These are phyloP conservation scores for Aureobasidium sp. DNA, from an alignment of 2,329 filamentous ascomycete species.

Conservation along the genomic window DNA sequence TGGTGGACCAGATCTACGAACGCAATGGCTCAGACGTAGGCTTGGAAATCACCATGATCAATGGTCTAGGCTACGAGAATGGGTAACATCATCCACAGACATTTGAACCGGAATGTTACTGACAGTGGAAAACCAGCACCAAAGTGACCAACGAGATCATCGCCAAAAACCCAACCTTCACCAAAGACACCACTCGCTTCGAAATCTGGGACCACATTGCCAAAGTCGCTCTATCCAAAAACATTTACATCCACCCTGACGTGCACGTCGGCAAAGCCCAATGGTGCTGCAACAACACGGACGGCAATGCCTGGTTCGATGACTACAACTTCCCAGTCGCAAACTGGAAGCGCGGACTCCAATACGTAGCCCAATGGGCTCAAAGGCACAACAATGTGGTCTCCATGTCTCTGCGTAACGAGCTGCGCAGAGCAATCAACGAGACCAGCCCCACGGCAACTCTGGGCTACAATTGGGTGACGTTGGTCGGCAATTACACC, in stretches of 20 bases:
- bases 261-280: conserved; percentile 46
- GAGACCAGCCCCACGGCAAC: conserved; percentile 29
- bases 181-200: conserved; percentile 41
- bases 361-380: conserved; percentile 53
- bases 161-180: conserved; percentile 50
- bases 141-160: conserved; percentile 48
- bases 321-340: conserved; percentile 27
- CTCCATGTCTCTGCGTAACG: conserved; percentile 49
- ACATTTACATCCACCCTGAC: conserved; percentile 54
- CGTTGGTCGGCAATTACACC: conserved; percentile 47
- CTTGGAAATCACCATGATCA: conserved; percentile 20
- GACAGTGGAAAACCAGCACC: conserved; percentile 23
- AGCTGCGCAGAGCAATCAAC: conserved; percentile 40
- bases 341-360: conserved; percentile 55
- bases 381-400: conserved; percentile 36
- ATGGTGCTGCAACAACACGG: conserved; percentile 45
- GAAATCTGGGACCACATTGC: conserved; percentile 49
- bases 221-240: conserved; percentile 44
- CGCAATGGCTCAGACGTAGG: conserved; percentile 19
- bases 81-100: conserved; percentile 30
- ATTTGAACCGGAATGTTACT: background rate
- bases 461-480: conserved; percentile 40
- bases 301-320: conserved; percentile 42
- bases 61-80: conserved; percentile 44
- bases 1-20: conserved; percentile 44